Conservation (phyloP, 768 basidiomycete species). For the Tricholoma flavovirens region DNA sequence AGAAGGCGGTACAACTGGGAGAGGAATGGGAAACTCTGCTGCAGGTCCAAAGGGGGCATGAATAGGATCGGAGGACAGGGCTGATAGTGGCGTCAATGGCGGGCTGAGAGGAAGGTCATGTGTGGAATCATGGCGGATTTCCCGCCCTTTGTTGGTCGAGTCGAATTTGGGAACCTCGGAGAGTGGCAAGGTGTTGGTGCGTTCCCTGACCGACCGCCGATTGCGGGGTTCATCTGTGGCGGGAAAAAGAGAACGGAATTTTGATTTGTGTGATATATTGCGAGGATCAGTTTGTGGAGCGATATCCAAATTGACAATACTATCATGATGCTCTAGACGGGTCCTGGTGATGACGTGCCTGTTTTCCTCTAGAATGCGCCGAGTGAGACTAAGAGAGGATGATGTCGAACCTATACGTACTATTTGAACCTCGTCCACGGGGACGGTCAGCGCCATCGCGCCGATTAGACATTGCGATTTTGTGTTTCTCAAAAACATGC, state of each 20-base stretch:
- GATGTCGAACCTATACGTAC: slow-evolving; percentile 37
- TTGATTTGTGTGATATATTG: slow-evolving; percentile 35
- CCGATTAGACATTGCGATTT: slow-evolving; percentile 84
- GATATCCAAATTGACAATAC: slow-evolving; percentile 35
- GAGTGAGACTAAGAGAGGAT: slow-evolving; percentile 2
- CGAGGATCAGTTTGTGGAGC: slow-evolving; percentile 32
- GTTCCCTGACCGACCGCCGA: slow-evolving; percentile 16
- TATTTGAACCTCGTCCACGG: slow-evolving; percentile 58
- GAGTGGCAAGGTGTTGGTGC: background rate
- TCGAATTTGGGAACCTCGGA: slow-evolving; percentile 4
- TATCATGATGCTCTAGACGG: slow-evolving; percentile 37
- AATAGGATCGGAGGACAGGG: slow-evolving; percentile 24
- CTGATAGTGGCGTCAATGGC: slow-evolving; percentile 30
- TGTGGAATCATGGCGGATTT: slow-evolving; percentile 12
- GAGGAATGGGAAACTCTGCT: slow-evolving; percentile 25
- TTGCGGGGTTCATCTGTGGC: slow-evolving; percentile 18
- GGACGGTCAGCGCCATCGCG: slow-evolving; percentile 64
- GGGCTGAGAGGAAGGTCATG: slow-evolving; percentile 26
- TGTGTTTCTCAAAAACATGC: slow-evolving; percentile 86
- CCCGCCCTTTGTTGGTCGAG: slow-evolving; percentile 11
- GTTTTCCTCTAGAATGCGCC: slow-evolving; percentile 47
- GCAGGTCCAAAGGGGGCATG: slow-evolving; percentile 16
- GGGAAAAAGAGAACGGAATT: slow-evolving; percentile 34
- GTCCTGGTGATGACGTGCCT: slow-evolving; percentile 27
- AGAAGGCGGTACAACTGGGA: slow-evolving; percentile 48